Conservation (phyloP, 208 protist genomes). For the Crithidia bombi region DNA sequence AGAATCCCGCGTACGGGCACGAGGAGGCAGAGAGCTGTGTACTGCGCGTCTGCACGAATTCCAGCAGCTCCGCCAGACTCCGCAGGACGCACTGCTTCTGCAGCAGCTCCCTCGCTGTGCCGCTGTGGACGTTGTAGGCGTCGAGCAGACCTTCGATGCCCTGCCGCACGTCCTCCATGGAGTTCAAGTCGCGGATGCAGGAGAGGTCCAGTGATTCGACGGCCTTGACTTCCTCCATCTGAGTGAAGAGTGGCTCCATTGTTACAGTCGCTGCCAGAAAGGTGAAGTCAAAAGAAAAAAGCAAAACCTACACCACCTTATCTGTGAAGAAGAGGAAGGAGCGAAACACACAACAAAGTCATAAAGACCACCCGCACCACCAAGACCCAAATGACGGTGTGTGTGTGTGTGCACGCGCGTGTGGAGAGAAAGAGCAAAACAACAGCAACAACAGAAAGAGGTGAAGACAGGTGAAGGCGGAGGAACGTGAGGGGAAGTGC, state of each 20-base stretch:
- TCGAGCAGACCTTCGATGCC: conserved; percentile 47
- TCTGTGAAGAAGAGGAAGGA: no score
- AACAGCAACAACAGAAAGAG: no score
- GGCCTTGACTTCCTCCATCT: conserved; percentile 8
- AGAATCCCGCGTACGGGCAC: conserved; percentile 3
- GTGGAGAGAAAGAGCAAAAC: no score
- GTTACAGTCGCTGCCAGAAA: no score
- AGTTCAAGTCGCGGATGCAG: conserved; percentile 8
- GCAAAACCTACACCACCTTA: no score
- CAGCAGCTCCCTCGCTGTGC: conserved; percentile 10
- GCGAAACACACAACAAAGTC: no score
- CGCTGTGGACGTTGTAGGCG: conserved; percentile 40
- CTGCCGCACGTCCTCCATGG: conserved; percentile 32
- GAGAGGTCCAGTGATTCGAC: conserved; percentile 32
- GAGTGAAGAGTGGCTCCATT: conserved; percentile 22
- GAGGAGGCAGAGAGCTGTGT: background rate
- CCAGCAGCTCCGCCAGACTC: conserved; percentile 35
- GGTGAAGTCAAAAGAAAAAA: conserved; percentile 6
- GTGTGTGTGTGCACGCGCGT: no score
- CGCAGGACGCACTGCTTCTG: conserved; percentile 40
- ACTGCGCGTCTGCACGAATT: conserved; percentile 8
- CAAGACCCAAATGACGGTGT: no score
- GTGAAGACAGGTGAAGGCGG: no score
- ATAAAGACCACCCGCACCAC: no score
- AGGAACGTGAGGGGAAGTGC: no score